Evolutionary conservation across 2,329 filamentous ascomycete species (phyloP), one percentile per base, ranked within the genome.

Genomic region (Akanthomyces lecanii): DNA sequence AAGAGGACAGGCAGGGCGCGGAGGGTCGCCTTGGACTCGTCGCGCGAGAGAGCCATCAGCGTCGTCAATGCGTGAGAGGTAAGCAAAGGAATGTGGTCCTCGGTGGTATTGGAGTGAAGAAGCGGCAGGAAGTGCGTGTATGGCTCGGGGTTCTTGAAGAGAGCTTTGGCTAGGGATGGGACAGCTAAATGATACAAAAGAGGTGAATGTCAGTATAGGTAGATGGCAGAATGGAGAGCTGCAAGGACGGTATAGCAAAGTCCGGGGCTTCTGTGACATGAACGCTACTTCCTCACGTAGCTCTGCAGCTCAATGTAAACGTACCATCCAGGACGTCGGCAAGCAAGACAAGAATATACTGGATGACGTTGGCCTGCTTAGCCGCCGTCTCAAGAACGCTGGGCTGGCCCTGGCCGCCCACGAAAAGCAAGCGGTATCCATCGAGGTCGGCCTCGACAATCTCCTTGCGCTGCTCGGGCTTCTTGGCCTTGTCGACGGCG

Each of bases 401-500:
- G 63, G 82, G 77, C 70, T 80, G 81, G 76, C 89, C 92, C 69
- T 85, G 82, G 65, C 84, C 85, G 64, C 95, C 94, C 30, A 95
- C 83, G 69, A 99, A 89, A 67, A 99, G 81, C 67, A 84, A 80
- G 64, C 88, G 85, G 78, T 97, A 99, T 68, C 89, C 91, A 69
- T 89, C 83, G 28, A 94, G 78, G 77, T 97, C 91, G 62, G 78
- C 79, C 75, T 96, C 90, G 66, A 98, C 88, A 21, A 88, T 89
- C 73, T 94, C 86, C 74, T 89, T 89, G 72, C 93, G 87, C 78
- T 92, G 90, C 69, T 98, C 95, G 44, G 74, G 69, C 76, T 92
- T 95, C 76, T 92, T 90, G 68, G 95, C 91, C 79, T 97, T 98
- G 77, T 98, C 95, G 70, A 98, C 91, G 65, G 93, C 91, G 77